Evolutionary conservation across 2,329 filamentous ascomycete genomes (phyloP).

Genomic region (Parascedosporium putredinis): DNA sequence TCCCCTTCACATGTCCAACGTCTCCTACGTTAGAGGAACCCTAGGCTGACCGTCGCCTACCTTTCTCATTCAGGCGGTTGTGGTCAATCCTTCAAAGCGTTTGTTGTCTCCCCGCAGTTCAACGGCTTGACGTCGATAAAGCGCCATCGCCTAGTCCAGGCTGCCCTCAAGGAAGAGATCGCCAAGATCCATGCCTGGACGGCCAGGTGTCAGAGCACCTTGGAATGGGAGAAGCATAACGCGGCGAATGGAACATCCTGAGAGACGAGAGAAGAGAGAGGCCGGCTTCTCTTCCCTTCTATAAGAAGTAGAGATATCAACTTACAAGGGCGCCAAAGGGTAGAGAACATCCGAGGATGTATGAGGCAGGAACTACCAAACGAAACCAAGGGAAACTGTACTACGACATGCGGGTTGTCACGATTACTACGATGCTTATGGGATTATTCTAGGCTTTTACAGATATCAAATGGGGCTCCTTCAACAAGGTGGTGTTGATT

Average conservation of each 20-base stretch:
- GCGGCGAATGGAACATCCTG: conserved; percentile 33
- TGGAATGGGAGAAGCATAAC: conserved; percentile 59
- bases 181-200: conserved; percentile 91
- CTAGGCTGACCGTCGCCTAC: background rate
- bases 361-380: background rate
- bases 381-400: background rate
- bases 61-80: conserved; percentile 46
- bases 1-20: too few relatives aligned
- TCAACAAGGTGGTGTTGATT: too few relatives aligned
- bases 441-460: too few relatives aligned
- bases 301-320: too few relatives aligned
- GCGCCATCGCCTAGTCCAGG: conserved; percentile 78
- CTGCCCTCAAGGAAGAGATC: conserved; percentile 75
- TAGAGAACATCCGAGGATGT: conserved; percentile 17
- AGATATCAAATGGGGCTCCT: too few relatives aligned
- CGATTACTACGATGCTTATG: background rate
- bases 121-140: conserved; percentile 66
- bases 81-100: conserved; percentile 49
- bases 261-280: too few relatives aligned
- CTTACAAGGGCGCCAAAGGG: too few relatives aligned
- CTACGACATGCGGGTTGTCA: background rate
- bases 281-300: too few relatives aligned
- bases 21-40: background rate
- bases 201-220: conserved; percentile 83
- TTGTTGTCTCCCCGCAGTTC: conserved; percentile 57